Conservation (phyloP, 768 basidiomycete genomes). For the Leccinum obscurum region DNA sequence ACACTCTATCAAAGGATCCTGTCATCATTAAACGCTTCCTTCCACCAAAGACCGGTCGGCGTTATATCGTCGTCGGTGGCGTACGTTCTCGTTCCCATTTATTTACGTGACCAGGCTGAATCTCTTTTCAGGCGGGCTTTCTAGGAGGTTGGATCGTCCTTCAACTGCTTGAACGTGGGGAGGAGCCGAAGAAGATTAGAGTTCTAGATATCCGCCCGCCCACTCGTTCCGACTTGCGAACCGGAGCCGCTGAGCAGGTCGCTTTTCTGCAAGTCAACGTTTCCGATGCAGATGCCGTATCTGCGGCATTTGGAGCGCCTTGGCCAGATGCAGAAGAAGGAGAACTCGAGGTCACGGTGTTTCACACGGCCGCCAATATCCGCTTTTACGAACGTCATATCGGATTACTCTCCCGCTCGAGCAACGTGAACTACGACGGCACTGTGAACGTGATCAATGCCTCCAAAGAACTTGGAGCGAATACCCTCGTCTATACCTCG, state of each 20-base stretch:
- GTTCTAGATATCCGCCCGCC: slow-evolving; percentile 69
- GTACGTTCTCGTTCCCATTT: slow-evolving; percentile 39
- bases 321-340: slow-evolving; percentile 48
- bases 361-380: slow-evolving; percentile 77
- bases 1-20: slow-evolving; percentile 35
- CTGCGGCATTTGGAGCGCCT: slow-evolving; percentile 60
- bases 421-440: slow-evolving; percentile 63
- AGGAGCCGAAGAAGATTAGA: slow-evolving; percentile 63
- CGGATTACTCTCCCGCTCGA: slow-evolving; percentile 52
- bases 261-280: slow-evolving; percentile 62
- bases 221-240: slow-evolving; percentile 52
- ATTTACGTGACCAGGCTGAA: neutral
- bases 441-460: slow-evolving; percentile 68
- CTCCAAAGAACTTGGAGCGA: slow-evolving; percentile 53
- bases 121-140: slow-evolving; percentile 57
- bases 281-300: slow-evolving; percentile 50
- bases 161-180: slow-evolving; percentile 67
- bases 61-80: slow-evolving; percentile 77
- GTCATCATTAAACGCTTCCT: slow-evolving; percentile 45
- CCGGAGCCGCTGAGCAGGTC: slow-evolving; percentile 51
- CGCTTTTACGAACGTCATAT: slow-evolving; percentile 71
- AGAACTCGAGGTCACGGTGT: slow-evolving; percentile 52
- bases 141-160: slow-evolving; percentile 77
- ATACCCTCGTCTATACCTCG: slow-evolving; percentile 67
- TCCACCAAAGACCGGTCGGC: slow-evolving; percentile 67